Conservation (phyloP, 2,329 filamentous ascomycete species). For the Amesomyces nigricolor region DNA sequence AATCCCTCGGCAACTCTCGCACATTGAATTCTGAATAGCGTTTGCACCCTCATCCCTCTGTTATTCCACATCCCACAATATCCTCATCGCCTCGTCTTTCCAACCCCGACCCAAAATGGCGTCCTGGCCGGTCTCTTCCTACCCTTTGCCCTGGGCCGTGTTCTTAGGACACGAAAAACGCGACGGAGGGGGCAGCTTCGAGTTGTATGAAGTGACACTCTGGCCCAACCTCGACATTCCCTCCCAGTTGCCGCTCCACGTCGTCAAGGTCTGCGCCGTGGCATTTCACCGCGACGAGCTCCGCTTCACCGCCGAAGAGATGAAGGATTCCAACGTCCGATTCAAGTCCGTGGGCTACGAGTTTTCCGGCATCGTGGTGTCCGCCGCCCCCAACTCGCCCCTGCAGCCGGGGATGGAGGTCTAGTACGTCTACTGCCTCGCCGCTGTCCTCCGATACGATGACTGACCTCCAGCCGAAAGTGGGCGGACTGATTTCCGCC, state of each 20-base stretch:
- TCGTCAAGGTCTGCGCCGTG: constrained; percentile 31
- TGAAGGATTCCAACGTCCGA: background rate
- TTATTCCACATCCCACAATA: background rate
- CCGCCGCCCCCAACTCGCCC: constrained; percentile 24
- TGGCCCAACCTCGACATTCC: constrained; percentile 16
- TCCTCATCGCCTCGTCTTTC: background rate
- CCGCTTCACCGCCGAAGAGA: background rate
- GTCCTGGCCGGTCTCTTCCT: background rate
- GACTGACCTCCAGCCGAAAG: background rate
- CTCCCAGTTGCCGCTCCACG: constrained; percentile 22
- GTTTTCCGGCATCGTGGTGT: constrained; percentile 28
- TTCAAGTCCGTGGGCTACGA: constrained; percentile 29
- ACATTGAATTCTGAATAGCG: too few species aligned
- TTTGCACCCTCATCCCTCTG: background rate
- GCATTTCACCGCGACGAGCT: constrained; percentile 30
- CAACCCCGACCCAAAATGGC: background rate
- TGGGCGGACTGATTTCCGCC: constrained; percentile 24
- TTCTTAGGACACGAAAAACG: constrained; percentile 1
- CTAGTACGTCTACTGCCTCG: constrained; percentile 21
- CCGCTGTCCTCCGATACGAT: background rate
- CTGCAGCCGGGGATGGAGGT: constrained; percentile 29
- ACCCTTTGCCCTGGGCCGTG: background rate
- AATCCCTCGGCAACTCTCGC: background rate
- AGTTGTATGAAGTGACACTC: background rate
- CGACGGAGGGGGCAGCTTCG: background rate